Evolutionary conservation across 305 asterid species (phyloP).

Genomic region (Fraxinus dipetala): DNA sequence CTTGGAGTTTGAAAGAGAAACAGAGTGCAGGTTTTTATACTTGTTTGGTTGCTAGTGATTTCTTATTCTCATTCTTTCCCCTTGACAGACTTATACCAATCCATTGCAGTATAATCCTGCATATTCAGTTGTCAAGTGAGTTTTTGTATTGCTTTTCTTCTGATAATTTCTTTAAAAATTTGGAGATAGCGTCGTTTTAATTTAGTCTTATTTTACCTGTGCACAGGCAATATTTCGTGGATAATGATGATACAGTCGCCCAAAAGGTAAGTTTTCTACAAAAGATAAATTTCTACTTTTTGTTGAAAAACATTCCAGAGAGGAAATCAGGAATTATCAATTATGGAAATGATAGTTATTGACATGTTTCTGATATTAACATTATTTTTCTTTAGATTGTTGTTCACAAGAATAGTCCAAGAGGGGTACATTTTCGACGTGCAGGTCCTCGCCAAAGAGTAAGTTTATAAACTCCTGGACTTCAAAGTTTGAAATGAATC

Average conservation of each 20-base stretch:
- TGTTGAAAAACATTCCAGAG: neutral
- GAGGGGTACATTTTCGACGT: slow-evolving; percentile 90
- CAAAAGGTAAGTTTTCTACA: slow-evolving; percentile 49
- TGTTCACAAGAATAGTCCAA: slow-evolving; percentile 73
- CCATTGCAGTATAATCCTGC: slow-evolving; percentile 87
- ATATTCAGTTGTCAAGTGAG: slow-evolving; percentile 76
- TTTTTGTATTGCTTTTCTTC: slow-evolving; percentile 1
- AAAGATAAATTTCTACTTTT: neutral
- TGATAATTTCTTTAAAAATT: neutral
- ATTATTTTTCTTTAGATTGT: slow-evolving; percentile 44
- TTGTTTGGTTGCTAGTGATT: neutral
- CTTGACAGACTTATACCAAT: slow-evolving; percentile 62
- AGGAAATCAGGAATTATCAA: neutral
- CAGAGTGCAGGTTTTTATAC: neutral
- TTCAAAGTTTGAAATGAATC: neutral
- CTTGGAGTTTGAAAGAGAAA: neutral
- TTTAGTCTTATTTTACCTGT: neutral
- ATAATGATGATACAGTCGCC: slow-evolving; percentile 72
- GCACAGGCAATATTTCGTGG: slow-evolving; percentile 83
- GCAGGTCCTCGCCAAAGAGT: slow-evolving; percentile 95
- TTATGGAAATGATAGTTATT: neutral
- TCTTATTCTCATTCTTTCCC: slow-evolving; percentile 21
- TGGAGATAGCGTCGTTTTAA: neutral
- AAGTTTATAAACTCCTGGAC: slow-evolving; percentile 5
- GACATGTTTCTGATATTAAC: neutral